Percentiles rank a stretch among this genome's conserved stretches.
These are phyloP conservation scores for Pythium biforme DNA, from an alignment of 352 stramenopile genomes.

Conservation along the genomic window DNA sequence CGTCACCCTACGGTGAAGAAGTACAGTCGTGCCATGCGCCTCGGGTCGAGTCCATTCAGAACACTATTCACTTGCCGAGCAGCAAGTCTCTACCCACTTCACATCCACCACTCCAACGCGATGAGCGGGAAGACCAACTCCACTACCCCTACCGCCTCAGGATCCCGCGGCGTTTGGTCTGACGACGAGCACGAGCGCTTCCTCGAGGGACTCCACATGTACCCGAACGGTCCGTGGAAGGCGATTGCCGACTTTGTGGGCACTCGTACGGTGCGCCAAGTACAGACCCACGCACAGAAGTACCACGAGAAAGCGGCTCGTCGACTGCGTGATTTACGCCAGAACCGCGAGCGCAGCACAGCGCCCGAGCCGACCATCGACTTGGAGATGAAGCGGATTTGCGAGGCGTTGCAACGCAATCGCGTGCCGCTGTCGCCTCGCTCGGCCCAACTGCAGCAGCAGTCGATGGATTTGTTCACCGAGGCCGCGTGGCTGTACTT, in stretches of 20 bases:
- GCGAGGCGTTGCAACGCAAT: constrained; percentile 9
- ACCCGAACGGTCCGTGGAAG: constrained; percentile 34
- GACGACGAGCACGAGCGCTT: constrained; percentile 39
- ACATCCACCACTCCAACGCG: neutral
- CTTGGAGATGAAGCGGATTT: constrained; percentile 13
- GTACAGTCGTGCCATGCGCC: no score
- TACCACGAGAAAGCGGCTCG: constrained; percentile 44
- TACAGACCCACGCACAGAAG: constrained; percentile 65
- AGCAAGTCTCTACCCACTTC: no score
- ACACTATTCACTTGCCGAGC: no score
- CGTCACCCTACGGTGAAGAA: no score
- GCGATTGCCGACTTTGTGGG: neutral
- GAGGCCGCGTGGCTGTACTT: neutral
- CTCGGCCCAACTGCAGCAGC: constrained; percentile 2
- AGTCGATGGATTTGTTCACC: neutral
- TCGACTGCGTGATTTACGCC: constrained; percentile 43
- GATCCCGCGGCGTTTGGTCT: neutral
- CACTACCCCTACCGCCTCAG: neutral
- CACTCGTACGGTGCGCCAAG: neutral
- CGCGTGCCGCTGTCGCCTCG: constrained; percentile 7
- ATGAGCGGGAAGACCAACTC: neutral
- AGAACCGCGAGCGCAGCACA: constrained; percentile 32
- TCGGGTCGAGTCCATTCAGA: no score
- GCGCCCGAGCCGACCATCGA: constrained; percentile 1
- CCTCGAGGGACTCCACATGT: constrained; percentile 50